Base-by-base conservation (phyloP, 495 filamentous ascomycete genomes). In the Aspergillus diversus region DNA sequence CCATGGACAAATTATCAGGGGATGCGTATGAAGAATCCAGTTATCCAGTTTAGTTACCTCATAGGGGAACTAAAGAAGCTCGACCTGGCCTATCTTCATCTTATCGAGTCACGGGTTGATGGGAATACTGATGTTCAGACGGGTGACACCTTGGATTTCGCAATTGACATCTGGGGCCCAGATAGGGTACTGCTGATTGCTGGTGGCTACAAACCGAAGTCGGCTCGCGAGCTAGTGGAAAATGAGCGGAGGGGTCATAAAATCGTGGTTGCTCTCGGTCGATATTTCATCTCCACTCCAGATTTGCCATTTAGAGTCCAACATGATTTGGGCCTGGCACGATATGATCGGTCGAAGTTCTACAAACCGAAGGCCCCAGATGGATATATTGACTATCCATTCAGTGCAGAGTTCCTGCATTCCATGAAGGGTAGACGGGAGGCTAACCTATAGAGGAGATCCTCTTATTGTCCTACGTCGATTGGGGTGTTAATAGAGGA, bases 71-170 rank as follows among this genome's bases (percentile, higher is more conserved):
- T 50, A 17, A 27, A 4, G 16, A 11, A 31, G n/a, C n/a, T 50
- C 5, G 47, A 50, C 27, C 47, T 50, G 47, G 47, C 47, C 16
- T 50, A 50, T 27, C 47, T 50, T 50, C 47, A 50, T 50, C 47
- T 50, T 9, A 17, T 50, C 9, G 47, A 50, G 21, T 27, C 47
- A 3, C 47, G 47, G 47, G 27, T 50, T 50, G 47, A 50, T 31
- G 47, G 47, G 47, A 50, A 27, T 50, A 17, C 47, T 9, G 47
- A 50, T 12, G 47, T 50, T 17, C 16, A 50, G 21, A 50, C 16
- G 21, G 11, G 7, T 5, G 47, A 50, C 16, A 50, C n/a, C 27
- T 50, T 50, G 16, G 47, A 50, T 31, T 50, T 50, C 21, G 47
- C 47, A n/a, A 27, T 50, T 50, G 47, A 50, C 16, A 17, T 50